These are phyloP conservation scores for Aspergillus transmontanensis DNA, from an alignment of 2,329 filamentous ascomycete species.

Conservation along the genomic window DNA sequence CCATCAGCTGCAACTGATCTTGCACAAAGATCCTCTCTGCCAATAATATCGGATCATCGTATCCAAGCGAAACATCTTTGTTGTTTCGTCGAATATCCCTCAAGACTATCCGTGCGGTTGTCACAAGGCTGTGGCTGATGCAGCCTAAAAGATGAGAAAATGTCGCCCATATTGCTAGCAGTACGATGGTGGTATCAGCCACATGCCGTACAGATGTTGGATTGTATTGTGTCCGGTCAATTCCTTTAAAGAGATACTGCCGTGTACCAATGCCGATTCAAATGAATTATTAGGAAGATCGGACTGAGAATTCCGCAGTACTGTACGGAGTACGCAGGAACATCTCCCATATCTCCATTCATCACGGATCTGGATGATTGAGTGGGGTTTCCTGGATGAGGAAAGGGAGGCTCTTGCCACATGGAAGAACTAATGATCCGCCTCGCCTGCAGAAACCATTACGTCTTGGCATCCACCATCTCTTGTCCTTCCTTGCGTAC, in stretches of 20 bases:
- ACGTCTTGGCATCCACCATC: neutral
- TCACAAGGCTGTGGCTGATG: neutral
- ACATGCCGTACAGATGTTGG: neutral
- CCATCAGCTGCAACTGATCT: neutral
- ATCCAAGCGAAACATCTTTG: neutral
- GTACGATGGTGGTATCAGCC: neutral
- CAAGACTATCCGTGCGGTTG: neutral
- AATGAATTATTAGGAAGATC: neutral
- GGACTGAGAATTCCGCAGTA: neutral
- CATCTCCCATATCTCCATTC: neutral
- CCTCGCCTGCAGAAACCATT: conserved; percentile 4
- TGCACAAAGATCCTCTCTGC: neutral
- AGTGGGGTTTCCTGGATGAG: neutral
- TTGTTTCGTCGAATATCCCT: neutral
- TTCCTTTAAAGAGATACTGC: neutral
- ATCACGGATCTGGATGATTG: neutral
- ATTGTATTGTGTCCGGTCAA: neutral
- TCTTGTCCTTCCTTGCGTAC: neutral
- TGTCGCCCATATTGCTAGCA: neutral
- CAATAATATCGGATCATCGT: neutral
- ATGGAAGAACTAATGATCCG: conserved; percentile 11
- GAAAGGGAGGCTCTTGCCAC: conserved; percentile 12
- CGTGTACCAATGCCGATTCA: neutral
- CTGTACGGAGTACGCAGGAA: neutral
- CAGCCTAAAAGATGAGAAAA: neutral